These are phyloP conservation scores for Nannochloropsis salina DNA, from an alignment of 108 stramenopile genomes.

Conservation along the genomic window DNA sequence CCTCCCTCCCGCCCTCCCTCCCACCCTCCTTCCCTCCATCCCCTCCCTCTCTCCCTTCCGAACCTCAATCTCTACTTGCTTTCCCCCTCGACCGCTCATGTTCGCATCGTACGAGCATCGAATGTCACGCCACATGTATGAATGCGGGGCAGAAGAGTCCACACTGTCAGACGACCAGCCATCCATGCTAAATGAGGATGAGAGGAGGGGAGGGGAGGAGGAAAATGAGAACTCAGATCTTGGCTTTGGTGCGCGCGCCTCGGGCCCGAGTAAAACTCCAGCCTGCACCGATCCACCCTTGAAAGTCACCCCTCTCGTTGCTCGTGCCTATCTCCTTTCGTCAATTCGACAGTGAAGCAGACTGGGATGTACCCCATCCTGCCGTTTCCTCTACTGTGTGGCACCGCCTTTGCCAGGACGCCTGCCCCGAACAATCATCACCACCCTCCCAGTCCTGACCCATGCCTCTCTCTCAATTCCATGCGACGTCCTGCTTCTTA, in stretches of 20 bases:
- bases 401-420: no score
- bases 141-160: not conserved
- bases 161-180: not conserved
- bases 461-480: not conserved
- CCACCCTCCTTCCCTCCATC: not conserved
- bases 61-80: not conserved
- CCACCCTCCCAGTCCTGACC: not conserved
- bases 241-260: no score
- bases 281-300: no score
- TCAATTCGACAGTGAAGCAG: no score
- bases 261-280: no score
- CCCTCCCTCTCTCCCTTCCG: not conserved
- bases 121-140: not conserved
- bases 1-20: not conserved
- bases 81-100: not conserved
- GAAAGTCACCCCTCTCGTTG: no score
- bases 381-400: no score
- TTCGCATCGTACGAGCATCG: not conserved
- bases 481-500: not conserved
- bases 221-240: not conserved
- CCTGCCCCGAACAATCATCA: not conserved
- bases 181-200: not conserved
- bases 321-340: no score
- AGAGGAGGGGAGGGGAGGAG: not conserved
- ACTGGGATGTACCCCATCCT: no score